Conservation (phyloP, 2,329 filamentous ascomycete genomes). For the Pseudogymnoascus sp. region DNA sequence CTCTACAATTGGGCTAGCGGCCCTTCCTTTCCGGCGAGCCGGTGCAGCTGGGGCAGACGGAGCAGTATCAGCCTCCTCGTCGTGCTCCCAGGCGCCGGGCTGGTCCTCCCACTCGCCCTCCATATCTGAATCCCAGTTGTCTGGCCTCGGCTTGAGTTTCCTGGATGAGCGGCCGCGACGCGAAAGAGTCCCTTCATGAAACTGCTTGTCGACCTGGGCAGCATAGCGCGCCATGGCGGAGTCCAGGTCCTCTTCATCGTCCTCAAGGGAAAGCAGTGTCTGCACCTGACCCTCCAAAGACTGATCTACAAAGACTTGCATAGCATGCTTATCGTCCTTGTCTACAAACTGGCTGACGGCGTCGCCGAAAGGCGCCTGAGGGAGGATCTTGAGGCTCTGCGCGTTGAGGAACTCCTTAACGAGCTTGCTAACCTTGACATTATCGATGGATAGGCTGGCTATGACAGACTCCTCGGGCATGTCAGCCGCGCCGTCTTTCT, state of each 20-base stretch:
- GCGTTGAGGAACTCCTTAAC: constrained; percentile 81
- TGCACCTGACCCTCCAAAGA: constrained; percentile 64
- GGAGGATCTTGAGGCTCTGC: constrained; percentile 86
- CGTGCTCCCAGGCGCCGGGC: constrained; percentile 52
- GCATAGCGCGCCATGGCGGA: constrained; percentile 68
- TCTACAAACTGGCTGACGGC: constrained; percentile 89
- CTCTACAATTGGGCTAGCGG: constrained; percentile 39
- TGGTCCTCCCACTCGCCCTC: constrained; percentile 82
- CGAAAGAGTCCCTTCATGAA: constrained; percentile 54
- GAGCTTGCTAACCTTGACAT: constrained; percentile 78
- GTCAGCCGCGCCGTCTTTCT: constrained; percentile 43
- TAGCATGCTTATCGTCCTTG: constrained; percentile 90
- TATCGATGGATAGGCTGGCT: constrained; percentile 58
- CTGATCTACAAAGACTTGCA: constrained; percentile 72
- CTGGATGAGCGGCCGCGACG: constrained; percentile 29
- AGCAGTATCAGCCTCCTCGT: constrained; percentile 40
- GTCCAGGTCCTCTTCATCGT: constrained; percentile 64
- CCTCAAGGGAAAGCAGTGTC: constrained; percentile 58
- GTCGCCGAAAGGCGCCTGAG: constrained; percentile 86
- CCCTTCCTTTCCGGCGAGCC: constrained; percentile 23
- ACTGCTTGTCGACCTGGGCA: constrained; percentile 62
- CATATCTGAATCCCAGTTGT: constrained; percentile 80
- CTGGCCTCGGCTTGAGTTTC: constrained; percentile 67
- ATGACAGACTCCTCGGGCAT: constrained; percentile 59
- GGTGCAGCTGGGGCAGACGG: constrained; percentile 26